Evolutionary conservation across 345 rosid genomes (phyloP), one percentile per base, ranked within the genome.

Genomic region (Rhodamnia argentea): DNA sequence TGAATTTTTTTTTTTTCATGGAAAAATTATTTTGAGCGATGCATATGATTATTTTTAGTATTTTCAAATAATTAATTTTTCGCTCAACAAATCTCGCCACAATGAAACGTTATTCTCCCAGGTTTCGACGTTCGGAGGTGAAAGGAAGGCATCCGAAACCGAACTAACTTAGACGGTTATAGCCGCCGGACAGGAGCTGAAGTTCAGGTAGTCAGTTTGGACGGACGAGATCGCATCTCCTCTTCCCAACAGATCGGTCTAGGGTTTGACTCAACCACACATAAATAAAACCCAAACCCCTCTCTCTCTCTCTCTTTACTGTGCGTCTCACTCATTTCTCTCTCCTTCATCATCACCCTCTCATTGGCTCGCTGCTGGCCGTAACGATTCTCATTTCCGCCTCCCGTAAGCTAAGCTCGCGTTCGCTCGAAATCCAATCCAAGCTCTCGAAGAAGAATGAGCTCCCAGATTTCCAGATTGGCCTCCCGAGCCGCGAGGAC

Each of bases 401-500:
- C 13, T 50, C 13, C 13, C 13, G 2, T 10, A 1, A 60, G 70
- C 37, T 37, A 60, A 60, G 29, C 70, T 60, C 70, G 29, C 70
- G 70, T 60, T 3, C 3, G 75, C 58, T 15, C 83, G 32, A 51
- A 37, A 29, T 51, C 60, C 59, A 20, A 15, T 40, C 12, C n/a
- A 24, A 5, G 13, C 55, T 44, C 6, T 81, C 75, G 13, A 56
- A 10, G 57, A 92, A 92, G 87, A 23, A 96, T 96, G 99, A 94
- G 95, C 89, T 90, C 95, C 56, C 95, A 89, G 89, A 90, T 94
- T 82, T 89, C 84, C 91, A 94, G 98, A 94, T 94, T 96, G 88
- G 96, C 93, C 90, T 95, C 96, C 78, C 93, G 90, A 88, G 95
- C 96, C 64, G 94, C 96, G 14, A 93, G 94, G 93, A 92, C 96